Evolutionary conservation across 1,284 basidiomycete species (phyloP).

Genomic region (Tylopilus orsonianus): DNA sequence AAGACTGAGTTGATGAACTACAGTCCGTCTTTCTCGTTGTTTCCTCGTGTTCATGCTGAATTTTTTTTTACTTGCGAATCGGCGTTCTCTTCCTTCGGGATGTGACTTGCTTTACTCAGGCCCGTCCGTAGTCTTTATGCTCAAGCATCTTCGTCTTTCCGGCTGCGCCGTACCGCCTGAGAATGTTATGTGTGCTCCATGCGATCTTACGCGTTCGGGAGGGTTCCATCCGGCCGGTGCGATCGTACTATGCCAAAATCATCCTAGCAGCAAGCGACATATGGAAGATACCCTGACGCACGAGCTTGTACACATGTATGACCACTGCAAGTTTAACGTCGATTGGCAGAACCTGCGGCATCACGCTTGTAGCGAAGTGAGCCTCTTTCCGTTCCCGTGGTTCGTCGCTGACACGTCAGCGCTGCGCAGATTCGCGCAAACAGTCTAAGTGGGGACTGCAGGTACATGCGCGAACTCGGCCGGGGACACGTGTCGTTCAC

Average conservation of each 20-base stretch:
- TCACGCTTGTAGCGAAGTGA: conserved; percentile 94
- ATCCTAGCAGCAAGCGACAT: conserved; percentile 79
- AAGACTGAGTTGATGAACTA: conserved; percentile 48
- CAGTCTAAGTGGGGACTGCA: conserved; percentile 91
- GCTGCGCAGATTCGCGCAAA: conserved; percentile 84
- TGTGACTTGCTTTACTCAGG: conserved; percentile 45
- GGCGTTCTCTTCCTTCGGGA: conserved; percentile 5
- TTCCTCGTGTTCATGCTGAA: conserved; percentile 12
- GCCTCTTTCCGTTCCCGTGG: conserved; percentile 23
- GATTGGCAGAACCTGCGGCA: conserved; percentile 90
- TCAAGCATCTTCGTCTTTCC: conserved; percentile 78
- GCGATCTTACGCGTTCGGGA: conserved; percentile 73
- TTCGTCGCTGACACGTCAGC: conserved; percentile 1
- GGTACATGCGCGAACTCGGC: conserved; percentile 77
- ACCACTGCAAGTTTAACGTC: conserved; percentile 92
- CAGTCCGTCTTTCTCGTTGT: conserved; percentile 39
- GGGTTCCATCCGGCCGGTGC: conserved; percentile 80
- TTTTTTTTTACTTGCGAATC: conserved; percentile 9
- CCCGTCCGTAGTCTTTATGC: conserved; percentile 84
- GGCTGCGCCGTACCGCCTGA: conserved; percentile 65
- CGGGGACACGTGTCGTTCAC: conserved; percentile 78
- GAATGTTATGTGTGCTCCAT: conserved; percentile 82
- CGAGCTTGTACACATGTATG: conserved; percentile 95
- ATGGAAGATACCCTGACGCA: conserved; percentile 94
- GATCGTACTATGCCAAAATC: conserved; percentile 81